Base-by-base conservation (phyloP, 2,329 filamentous ascomycete genomes). In the Herpotrichia juniperi region DNA sequence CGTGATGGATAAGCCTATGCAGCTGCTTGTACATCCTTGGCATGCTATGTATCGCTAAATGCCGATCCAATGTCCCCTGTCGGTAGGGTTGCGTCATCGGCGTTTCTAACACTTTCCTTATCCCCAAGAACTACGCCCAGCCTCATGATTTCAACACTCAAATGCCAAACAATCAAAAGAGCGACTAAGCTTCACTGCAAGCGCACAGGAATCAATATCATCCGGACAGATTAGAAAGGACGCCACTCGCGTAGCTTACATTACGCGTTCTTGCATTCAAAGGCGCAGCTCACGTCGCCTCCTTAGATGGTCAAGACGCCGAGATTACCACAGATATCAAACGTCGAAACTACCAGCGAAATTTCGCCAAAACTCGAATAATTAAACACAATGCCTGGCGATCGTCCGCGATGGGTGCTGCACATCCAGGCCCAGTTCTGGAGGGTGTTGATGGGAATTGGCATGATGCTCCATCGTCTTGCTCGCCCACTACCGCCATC, bases 401-500 rank as follows among this genome's bases (percentile, higher is more conserved):
- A 48, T 30, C 76, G 76, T 14, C 75, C 78, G 30, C 80, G 87
- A 73, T 84, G 82, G 78, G 80, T 84, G 64, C 80, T 90, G 10
- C 81, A 82, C 49, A 60, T 87, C 46, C 82, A 88, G 68, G 87
- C 88, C 42, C 74, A 79, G 24, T 81, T 87, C 68, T 89, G 87
- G 86, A 81, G 88, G 46, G 79, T 82, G 50, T 77, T 90, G 35
- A 89, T 89, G 82, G 79, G 79, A 51, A 80, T 89, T 50, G 87
- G 87, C 64, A 89, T 90, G 86, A 77, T 82, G 53, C 75, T 90
- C 32, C 87, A 91, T 67, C 82, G 80, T 48, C 74, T 87, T 53
- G 82, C 86, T 1, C 74, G 79, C 35, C 86, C 87, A 6, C 78
- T 81, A 44, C 85, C 87, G 5, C 84, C 85, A 1, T 76, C 74